phyloP scores from a whole-genome alignment of 2,329 filamentous ascomycete genomes.

The Fusarium protoensiforme region DNA sequence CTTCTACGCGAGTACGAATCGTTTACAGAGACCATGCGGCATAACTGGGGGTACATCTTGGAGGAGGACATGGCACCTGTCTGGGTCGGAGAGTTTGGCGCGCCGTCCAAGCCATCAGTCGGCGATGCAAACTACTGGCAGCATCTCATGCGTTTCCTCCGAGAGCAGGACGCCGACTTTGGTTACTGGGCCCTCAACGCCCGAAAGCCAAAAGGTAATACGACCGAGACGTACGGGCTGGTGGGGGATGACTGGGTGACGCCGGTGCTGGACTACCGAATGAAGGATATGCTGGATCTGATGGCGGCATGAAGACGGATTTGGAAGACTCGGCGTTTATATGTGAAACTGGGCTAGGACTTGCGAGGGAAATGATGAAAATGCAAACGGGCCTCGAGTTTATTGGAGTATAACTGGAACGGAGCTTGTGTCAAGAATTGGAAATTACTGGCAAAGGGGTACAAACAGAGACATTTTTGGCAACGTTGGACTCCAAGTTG shows the following conservation, averaged over 20 bases:
- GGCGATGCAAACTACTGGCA: constrained; percentile 74
- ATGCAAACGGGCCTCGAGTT: not conserved
- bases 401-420: not conserved
- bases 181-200: constrained; percentile 79
- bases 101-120: constrained; percentile 61
- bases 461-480: not conserved
- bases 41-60: constrained; percentile 75
- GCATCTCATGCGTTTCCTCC: constrained; percentile 70
- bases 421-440: not conserved
- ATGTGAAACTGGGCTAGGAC: not conserved
- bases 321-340: not conserved
- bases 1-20: constrained; percentile 69
- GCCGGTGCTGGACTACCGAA: constrained; percentile 69
- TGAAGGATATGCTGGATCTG: constrained; percentile 69
- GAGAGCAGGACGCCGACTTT: constrained; percentile 70
- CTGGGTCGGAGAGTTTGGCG: constrained; percentile 76
- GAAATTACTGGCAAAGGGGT: not conserved
- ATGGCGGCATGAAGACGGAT: constrained; percentile 48
- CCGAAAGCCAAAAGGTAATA: constrained; percentile 68
- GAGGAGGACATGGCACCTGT: constrained; percentile 61
- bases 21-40: constrained; percentile 71
- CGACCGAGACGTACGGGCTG: constrained; percentile 69
- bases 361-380: not conserved
- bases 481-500: not conserved
- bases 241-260: constrained; percentile 73